Conservation (phyloP, 805 yeast genomes). For the Suhomyces sp. region DNA sequence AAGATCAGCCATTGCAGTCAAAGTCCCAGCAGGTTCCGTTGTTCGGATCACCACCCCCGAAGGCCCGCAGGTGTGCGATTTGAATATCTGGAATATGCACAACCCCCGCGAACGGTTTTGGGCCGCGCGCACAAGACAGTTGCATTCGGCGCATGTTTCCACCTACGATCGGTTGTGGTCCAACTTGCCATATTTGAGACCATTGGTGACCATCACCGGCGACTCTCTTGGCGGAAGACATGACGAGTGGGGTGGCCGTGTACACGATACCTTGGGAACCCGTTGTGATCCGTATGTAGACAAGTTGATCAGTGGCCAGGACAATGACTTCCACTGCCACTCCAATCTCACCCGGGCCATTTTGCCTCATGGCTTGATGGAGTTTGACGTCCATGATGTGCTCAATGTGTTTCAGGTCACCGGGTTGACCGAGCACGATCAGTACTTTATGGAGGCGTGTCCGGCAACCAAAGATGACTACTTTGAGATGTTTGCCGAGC, state of each 20-base stretch:
- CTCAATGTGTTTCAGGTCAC: constrained; percentile 69
- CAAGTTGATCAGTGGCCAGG: constrained; percentile 59
- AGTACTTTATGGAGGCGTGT: constrained; percentile 68
- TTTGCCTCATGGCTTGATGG: constrained; percentile 58
- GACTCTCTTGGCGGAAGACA: constrained; percentile 56
- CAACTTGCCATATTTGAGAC: constrained; percentile 61
- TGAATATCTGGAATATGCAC: constrained; percentile 60
- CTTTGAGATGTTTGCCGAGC: constrained; percentile 66
- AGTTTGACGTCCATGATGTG: constrained; percentile 67
- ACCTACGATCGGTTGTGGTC: constrained; percentile 65
- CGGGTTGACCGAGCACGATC: constrained; percentile 62
- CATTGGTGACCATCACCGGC: constrained; percentile 60
- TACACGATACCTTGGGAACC: constrained; percentile 65
- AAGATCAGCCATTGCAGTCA: constrained; percentile 59
- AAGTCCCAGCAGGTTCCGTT: constrained; percentile 58
- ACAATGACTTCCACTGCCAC: constrained; percentile 66
- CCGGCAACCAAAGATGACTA: constrained; percentile 60
- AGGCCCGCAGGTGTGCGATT: constrained; percentile 71
- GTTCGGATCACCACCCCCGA: constrained; percentile 62
- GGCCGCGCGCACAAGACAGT: constrained; percentile 68
- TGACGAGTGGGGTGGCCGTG: constrained; percentile 64
- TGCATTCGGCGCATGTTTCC: constrained; percentile 61
- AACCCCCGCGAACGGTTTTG: constrained; percentile 65
- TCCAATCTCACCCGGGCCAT: constrained; percentile 61
- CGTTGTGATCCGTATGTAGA: constrained; percentile 71